phyloP scores from a whole-genome alignment of 306 rosid genomes.

The Prunus persica region Prunus_persica_NCBIv2 NC_034011.1:1903001-1903500 shows the following conservation, averaged over 20 bases:
- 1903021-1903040: background rate
- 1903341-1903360: background rate
- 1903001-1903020: background rate
- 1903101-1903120: constrained; percentile 34
- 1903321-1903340: constrained; percentile 32
- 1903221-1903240: background rate
- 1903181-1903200: background rate
- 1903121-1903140: constrained; percentile 35
- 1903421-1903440: constrained; percentile 41
- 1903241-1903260: constrained; percentile 18
- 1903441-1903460: constrained; percentile 44
- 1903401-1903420: background rate
- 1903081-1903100: constrained; percentile 37
- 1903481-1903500: constrained; percentile 29
- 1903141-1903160: constrained; percentile 6
- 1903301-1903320: constrained; percentile 44
- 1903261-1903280: constrained; percentile 37
- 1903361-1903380: background rate
- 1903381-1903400: no score
- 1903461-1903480: constrained; percentile 41
- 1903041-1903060: constrained; percentile 29
- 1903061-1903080: constrained; percentile 40
- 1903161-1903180: background rate
- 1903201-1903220: background rate
- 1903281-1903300: constrained; percentile 43